Evolutionary conservation across 2,329 filamentous ascomycete genomes (phyloP), one percentile per base, ranked within the genome.

Genomic region (Lecanicillium sp.): DNA sequence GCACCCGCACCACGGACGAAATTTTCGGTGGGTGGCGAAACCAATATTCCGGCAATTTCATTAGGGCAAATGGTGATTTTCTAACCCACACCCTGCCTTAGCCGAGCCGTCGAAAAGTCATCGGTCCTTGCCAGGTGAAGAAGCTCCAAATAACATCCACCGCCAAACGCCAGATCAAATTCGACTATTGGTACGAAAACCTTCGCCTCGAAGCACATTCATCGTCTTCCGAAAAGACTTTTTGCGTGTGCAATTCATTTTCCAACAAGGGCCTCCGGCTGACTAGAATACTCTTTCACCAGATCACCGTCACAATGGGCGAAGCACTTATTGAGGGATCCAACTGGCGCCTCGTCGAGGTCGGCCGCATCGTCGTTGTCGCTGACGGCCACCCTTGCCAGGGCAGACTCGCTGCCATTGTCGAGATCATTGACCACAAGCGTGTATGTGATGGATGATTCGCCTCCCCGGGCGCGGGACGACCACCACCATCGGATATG

Each of bases 391-490:
- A 88, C 63, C 81, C 82, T 58, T 85, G 72, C 74, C 73, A 75
- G 56, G 89, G 89, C 74, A 86, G 86, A 67, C 80, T 97, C 59
- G 94, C 89, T 61, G 75, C 82, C 60, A 90, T 98, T 63, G 88
- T 95, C 71, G 90, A 98, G 82, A 97, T 98, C 71, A 92, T 98
- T 74, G 92, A 98, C 75, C 90, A 98, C 84, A 96, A 95, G 81
- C 88, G 92, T 74, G 92, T 98, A 94, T 66, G 92, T 87, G 64
- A 25, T 43, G 19, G 37, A 40, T 13, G 18, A 19, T 20, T 9
- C 11, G 6, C 11, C 11, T 25, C 22, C 22, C 18, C 5, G 15
- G 17, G 27, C 29, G n/a, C 14, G 30, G 22, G 29, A 13, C 22
- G 13, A 29, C 32, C 7, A n/a, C 17, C 6, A n/a, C 27, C 10